Percentiles rank a stretch among this genome's conserved stretches.
phyloP scores from a whole-genome alignment of 2,329 filamentous ascomycete species.

The Coniochaeta prunicola region DNA sequence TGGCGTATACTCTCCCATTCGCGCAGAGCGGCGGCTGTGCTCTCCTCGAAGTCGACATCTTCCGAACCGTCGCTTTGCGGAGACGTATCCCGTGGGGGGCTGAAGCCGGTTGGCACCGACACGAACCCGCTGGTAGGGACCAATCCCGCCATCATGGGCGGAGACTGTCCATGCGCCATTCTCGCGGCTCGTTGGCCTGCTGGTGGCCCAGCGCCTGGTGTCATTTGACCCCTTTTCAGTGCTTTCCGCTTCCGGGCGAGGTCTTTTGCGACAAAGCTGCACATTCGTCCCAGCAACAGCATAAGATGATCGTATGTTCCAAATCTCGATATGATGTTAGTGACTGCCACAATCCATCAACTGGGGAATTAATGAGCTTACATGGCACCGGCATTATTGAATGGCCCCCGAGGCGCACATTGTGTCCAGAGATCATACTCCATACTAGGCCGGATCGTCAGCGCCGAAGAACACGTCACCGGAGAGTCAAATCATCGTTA shows the following conservation, averaged over 20 bases:
- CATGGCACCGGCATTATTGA: constrained; percentile 70
- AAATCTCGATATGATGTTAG: constrained; percentile 45
- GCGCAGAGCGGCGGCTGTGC: constrained; percentile 59
- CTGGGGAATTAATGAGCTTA: constrained; percentile 27
- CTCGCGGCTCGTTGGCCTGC: constrained; percentile 12
- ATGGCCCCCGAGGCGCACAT: constrained; percentile 75
- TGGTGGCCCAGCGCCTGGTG: constrained; percentile 41
- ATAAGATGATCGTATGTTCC: constrained; percentile 86
- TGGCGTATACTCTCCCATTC: constrained; percentile 74
- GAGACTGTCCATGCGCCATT: constrained; percentile 25
- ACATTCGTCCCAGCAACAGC: constrained; percentile 71
- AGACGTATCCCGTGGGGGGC: constrained; percentile 34
- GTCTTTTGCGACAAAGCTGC: constrained; percentile 72
- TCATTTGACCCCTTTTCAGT: constrained; percentile 36
- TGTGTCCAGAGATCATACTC: constrained; percentile 77
- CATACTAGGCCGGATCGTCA: constrained; percentile 46
- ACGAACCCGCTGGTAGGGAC: constrained; percentile 45
- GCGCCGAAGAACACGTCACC: constrained; percentile 1
- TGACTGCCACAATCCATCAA: background rate
- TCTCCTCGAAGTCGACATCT: constrained; percentile 52
- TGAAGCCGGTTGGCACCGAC: constrained; percentile 46
- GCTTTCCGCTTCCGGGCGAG: constrained; percentile 68
- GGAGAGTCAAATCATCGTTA: background rate
- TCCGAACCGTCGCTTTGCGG: constrained; percentile 37
- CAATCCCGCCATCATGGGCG: constrained; percentile 46